phyloP scores from a whole-genome alignment of 495 filamentous ascomycete genomes.

The Penicillium canariense region DNA sequence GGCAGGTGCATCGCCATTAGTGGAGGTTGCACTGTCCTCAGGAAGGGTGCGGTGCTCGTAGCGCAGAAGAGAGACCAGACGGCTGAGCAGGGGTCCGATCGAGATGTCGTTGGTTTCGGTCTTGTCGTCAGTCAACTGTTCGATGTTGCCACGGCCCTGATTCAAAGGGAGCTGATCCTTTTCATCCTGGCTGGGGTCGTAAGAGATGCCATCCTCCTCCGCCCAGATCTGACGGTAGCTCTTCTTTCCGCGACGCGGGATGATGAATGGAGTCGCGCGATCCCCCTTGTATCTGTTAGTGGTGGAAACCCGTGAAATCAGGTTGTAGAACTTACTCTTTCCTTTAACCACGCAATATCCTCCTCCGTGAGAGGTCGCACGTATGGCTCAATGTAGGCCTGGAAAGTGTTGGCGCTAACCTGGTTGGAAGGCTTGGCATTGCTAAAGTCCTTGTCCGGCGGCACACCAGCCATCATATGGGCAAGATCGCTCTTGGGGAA shows the following conservation, averaged over 20 bases:
- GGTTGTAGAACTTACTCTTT: slow-evolving; percentile 52
- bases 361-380: slow-evolving; percentile 90
- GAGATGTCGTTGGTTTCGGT: slow-evolving; percentile 90
- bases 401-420: slow-evolving; percentile 86
- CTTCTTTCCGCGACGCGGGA: slow-evolving; percentile 79
- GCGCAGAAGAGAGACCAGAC: slow-evolving; percentile 78
- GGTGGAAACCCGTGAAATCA: background rate
- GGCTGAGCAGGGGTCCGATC: slow-evolving; percentile 76
- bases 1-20: slow-evolving; percentile 51
- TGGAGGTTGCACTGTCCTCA: slow-evolving; percentile 51
- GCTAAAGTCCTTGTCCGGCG: slow-evolving; percentile 92
- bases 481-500: slow-evolving; percentile 79
- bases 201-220: slow-evolving; percentile 81
- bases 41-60: slow-evolving; percentile 71
- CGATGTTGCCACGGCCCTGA: slow-evolving; percentile 77
- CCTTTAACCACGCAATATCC: slow-evolving; percentile 88
- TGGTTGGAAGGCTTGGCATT: slow-evolving; percentile 91
- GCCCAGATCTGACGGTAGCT: slow-evolving; percentile 89
- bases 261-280: slow-evolving; percentile 75
- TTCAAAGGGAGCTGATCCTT: slow-evolving; percentile 71
- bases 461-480: slow-evolving; percentile 80
- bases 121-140: slow-evolving; percentile 78
- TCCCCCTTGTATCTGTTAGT: slow-evolving; percentile 59
- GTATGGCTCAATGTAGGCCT: slow-evolving; percentile 83
- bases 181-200: slow-evolving; percentile 56